Evolutionary conservation across 768 basidiomycete genomes (phyloP), one percentile per base, ranked within the genome.

Genomic region (Hericium coralloides): DNA sequence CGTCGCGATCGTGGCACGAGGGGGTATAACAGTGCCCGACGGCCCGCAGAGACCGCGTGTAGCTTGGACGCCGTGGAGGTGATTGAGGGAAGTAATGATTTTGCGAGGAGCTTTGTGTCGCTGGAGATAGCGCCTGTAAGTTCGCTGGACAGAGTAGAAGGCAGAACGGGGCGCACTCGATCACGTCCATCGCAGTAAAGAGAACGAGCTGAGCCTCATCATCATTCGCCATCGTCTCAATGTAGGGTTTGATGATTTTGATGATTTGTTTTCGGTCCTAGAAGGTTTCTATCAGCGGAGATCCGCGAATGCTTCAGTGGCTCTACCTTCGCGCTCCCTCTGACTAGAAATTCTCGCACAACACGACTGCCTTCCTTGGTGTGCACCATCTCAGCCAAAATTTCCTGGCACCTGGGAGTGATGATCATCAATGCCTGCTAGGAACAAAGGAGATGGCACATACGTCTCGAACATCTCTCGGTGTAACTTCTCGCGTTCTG

Each of bases 261-360:
- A 95, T 75, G 53, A 95, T 91, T 60, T 87, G 85, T 78, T 97
- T 98, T 55, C 94, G 81, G 68, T 97, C 93, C 87, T 89, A 56
- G 10, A 36, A 57, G 38, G 22, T 26, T 25, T 4, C 18, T 36
- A 23, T 12, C 22, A 49, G 12, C 31, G 37, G 47, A 15, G 26
- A 9, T 48, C 38, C n/a, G 14, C 3, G 10, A 4, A 20, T 41
- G 43, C 6, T 8, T 7, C 10, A 45, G 43, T 17, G 7, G 43
- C 63, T 67, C 18, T 55, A 85, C 89, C 74, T 97, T 98, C 4
- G 94, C 92, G 12, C 79, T 82, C 4, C 92, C 92, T 47, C 79
- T 77, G 0, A 86, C 90, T 38, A 95, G 77, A 68, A 97, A 89
- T 60, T 93, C 86, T 45, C 94, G 83, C 3, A 89, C 92, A 25